phyloP scores from a whole-genome alignment of 768 basidiomycete species.

The Suillus subaureus region DNA sequence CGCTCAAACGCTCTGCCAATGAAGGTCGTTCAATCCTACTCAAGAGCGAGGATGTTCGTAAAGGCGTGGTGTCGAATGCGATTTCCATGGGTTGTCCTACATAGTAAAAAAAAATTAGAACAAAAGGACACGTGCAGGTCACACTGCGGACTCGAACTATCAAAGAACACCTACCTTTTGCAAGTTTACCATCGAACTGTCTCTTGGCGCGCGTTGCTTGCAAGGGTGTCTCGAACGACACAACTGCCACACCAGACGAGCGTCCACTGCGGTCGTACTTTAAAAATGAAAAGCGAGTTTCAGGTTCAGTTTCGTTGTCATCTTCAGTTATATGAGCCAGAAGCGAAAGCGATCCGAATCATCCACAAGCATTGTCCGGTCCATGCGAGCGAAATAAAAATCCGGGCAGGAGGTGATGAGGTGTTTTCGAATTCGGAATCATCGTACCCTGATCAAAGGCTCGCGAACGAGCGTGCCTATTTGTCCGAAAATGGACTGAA shows the following conservation, averaged over 20 bases:
- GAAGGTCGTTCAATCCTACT: constrained; percentile 77
- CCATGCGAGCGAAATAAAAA: constrained; percentile 32
- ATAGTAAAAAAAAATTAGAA: constrained; percentile 10
- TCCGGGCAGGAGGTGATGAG: constrained; percentile 32
- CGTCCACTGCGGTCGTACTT: constrained; percentile 97
- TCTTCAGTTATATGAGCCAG: constrained; percentile 34
- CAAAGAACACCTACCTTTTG: constrained; percentile 62
- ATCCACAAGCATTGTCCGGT: constrained; percentile 26
- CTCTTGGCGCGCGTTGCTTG: constrained; percentile 86
- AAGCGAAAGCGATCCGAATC: constrained; percentile 45
- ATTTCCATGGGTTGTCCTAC: constrained; percentile 81
- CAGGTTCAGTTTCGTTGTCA: constrained; percentile 59
- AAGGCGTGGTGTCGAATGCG: constrained; percentile 54
- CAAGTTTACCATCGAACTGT: constrained; percentile 83
- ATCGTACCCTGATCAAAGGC: constrained; percentile 94
- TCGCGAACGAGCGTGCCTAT: constrained; percentile 92
- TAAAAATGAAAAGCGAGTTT: constrained; percentile 47
- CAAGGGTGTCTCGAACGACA: constrained; percentile 75
- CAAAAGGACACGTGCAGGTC: constrained; percentile 9
- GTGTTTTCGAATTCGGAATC: constrained; percentile 45
- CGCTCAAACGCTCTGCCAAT: constrained; percentile 63
- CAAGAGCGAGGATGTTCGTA: constrained; percentile 60
- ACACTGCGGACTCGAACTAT: not conserved
- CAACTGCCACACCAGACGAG: constrained; percentile 79
- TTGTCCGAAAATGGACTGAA: constrained; percentile 85